phyloP scores from a whole-genome alignment of 2,329 filamentous ascomycete genomes.

The Aspergillus japonicus region DNA sequence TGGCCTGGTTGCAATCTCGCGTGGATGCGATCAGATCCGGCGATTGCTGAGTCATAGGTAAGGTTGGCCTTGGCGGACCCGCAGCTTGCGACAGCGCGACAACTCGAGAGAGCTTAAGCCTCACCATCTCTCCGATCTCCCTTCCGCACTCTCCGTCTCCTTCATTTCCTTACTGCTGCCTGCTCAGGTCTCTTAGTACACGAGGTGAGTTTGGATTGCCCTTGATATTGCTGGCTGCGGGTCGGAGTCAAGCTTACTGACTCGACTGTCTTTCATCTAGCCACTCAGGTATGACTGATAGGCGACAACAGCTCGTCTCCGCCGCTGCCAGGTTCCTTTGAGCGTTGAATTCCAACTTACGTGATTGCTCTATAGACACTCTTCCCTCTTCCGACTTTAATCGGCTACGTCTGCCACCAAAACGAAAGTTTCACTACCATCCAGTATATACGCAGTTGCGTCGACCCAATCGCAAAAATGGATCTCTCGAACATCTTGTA shows the following conservation, averaged over 20 bases:
- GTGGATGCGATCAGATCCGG: background rate
- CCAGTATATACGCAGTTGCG: background rate
- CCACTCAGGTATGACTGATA: conserved; percentile 4
- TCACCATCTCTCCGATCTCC: conserved; percentile 21
- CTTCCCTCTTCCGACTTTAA: background rate
- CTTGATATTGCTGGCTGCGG: background rate
- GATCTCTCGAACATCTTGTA: conserved; percentile 92
- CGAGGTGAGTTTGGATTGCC: conserved; percentile 1
- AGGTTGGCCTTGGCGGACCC: conserved; percentile 33
- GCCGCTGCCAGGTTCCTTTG: background rate
- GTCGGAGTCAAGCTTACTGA: background rate
- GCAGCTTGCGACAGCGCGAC: conserved; percentile 34
- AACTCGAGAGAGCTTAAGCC: conserved; percentile 16
- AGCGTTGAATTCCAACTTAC: background rate
- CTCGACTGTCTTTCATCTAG: conserved; percentile 10
- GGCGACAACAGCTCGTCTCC: background rate
- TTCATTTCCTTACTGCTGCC: background rate
- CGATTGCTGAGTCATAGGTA: conserved; percentile 27
- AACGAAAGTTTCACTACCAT: background rate
- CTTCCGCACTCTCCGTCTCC: conserved; percentile 16
- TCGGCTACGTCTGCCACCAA: background rate
- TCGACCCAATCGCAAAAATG: conserved; percentile 54
- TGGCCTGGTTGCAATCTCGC: background rate
- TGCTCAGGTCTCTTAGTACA: conserved; percentile 1
- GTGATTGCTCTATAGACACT: background rate